Base-by-base conservation (phyloP, 352 stramenopile species). In the Pythium monospermum region DNA sequence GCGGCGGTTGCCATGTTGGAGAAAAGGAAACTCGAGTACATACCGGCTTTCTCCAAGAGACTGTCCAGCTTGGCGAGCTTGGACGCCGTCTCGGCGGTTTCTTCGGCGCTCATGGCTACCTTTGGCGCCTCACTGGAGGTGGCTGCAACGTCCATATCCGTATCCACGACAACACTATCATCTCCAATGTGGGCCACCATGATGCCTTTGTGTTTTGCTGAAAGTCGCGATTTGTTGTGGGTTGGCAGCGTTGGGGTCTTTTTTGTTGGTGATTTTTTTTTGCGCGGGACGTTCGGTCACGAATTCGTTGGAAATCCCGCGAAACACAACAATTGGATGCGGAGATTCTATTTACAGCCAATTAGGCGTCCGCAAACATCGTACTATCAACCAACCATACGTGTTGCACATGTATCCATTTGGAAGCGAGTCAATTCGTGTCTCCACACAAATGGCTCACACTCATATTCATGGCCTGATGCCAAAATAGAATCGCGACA, bases 1-100 rank as follows among this genome's bases (percentile, higher is more conserved):
- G 76, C 69, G 2, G 76, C 73, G 19, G 62, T 85, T 30, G 75
- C 71, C 80, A 92, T 92, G 62, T 93, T 93, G 62, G 81, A 87
- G 50, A 91, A 85, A 2, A 93, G 58, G 41, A 94, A 94, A 47
- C 76, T 91, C 40, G 82, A 92, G 68, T 92, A 94, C 31, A 93
- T 60, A 22, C 81, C 84, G 4, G 85, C 85, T 42, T 96, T 96
- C 53, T 92, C 82, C 63, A 96, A 68, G 33, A 96, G 59, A 8
- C 45, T 85, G 66, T 96, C 85, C 23, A 96, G 73, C 72, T 96
- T 94, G 21, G 74, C 57, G 15, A 92, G 66, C 41, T 84, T 85
- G 43, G 60, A 63, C 39, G 54, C 88, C 66, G 60, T 87, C 71
- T 69, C 77, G 47, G 70, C 53, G 37, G 41, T 43, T 19, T 68